phyloP scores from a whole-genome alignment of 2,329 filamentous ascomycete genomes.

The Aspergillus aculeatinus region DNA sequence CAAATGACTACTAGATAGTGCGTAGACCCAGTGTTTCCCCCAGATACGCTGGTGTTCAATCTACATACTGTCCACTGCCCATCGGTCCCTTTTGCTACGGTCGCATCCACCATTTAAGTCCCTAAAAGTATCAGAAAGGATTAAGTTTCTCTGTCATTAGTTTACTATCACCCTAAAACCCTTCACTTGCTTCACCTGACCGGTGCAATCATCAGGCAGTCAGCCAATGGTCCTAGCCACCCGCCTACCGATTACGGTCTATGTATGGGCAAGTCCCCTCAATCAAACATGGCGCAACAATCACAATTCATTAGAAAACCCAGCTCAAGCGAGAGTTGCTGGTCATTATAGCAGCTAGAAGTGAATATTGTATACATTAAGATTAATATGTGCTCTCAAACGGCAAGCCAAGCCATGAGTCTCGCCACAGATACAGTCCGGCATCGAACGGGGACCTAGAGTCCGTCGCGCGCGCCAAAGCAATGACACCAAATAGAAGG shows the following conservation, averaged over 20 bases:
- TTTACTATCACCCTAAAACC: background rate
- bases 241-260: background rate
- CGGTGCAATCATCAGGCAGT: background rate
- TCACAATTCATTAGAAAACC: background rate
- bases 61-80: background rate
- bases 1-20: background rate
- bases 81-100: background rate
- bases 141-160: background rate
- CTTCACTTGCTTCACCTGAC: background rate
- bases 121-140: background rate
- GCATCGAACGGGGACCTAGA: background rate
- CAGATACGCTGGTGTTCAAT: background rate
- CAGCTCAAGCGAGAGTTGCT: background rate
- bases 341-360: slow-evolving; percentile 3
- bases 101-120: background rate
- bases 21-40: slow-evolving; percentile 7
- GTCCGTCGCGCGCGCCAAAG: background rate
- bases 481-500: background rate
- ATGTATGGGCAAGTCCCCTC: background rate
- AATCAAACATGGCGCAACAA: background rate
- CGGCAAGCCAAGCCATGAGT: background rate
- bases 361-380: slow-evolving; percentile 9
- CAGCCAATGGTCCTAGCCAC: background rate
- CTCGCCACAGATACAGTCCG: background rate
- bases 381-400: slow-evolving; percentile 1